A percentile compares a stretch with the other conserved stretches of the same genome.
These are phyloP conservation scores for Hypoxylon sp. DNA, from an alignment of 2,329 filamentous ascomycete species.

Conservation along the genomic window DNA sequence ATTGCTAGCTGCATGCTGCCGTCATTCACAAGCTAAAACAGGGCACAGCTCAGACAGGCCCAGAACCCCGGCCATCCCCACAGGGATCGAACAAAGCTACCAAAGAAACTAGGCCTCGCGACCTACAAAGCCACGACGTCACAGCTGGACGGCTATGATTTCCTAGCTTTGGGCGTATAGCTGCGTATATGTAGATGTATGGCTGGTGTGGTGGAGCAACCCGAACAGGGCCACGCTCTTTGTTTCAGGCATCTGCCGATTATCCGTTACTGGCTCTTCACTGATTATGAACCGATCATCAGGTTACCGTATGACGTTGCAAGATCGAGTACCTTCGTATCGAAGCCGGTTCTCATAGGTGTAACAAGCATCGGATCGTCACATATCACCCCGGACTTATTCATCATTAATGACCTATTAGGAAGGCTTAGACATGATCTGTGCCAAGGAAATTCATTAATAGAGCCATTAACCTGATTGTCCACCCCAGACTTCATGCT, in stretches of 20 bases:
- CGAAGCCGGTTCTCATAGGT: conserved; percentile 28
- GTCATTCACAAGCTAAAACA: conserved; percentile 42
- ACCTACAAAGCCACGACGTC: conserved; percentile 50
- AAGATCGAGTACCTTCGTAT: conserved; percentile 24
- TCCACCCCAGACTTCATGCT: conserved; percentile 21
- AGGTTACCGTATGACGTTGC: conserved; percentile 45
- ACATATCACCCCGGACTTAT: conserved; percentile 26
- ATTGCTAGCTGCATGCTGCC: conserved; percentile 34
- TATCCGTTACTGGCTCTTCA: conserved; percentile 28
- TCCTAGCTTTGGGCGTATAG: conserved; percentile 54
- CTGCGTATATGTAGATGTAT: conserved; percentile 46
- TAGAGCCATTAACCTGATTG: conserved; percentile 30
- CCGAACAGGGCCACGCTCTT: conserved; percentile 27
- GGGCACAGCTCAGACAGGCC: conserved; percentile 33
- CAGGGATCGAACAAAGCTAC: conserved; percentile 15
- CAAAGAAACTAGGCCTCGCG: conserved; percentile 3
- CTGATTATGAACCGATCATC: conserved; percentile 22
- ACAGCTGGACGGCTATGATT: conserved; percentile 36
- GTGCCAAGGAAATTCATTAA: conserved; percentile 39
- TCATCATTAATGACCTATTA: conserved; percentile 32
- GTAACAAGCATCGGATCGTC: conserved; percentile 33
- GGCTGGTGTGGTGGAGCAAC: conserved; percentile 46
- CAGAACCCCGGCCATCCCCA: conserved; percentile 35
- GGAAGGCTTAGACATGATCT: conserved; percentile 19
- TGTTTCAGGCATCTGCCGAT: conserved; percentile 35